A percentile compares a stretch with the other conserved stretches of the same genome.
phyloP scores from a whole-genome alignment of 2,329 filamentous ascomycete species.

The Hawksworthiomyces lignivorus region DNA sequence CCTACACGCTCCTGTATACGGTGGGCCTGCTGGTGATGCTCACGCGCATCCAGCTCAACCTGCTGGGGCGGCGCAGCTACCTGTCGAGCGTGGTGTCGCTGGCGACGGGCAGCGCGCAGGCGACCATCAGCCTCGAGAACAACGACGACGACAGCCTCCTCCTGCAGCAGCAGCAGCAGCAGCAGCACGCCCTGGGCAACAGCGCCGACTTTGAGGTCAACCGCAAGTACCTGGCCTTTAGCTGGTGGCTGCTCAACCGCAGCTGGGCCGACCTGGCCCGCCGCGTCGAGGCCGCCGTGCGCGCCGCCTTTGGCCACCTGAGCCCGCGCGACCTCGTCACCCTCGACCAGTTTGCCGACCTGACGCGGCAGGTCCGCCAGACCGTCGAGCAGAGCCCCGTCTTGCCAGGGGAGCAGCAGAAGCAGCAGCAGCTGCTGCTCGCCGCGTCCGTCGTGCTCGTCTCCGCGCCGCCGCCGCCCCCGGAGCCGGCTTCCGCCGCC shows the following conservation, averaged over 20 bases:
- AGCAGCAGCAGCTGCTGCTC: no score
- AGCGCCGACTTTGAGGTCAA: conserved; percentile 81
- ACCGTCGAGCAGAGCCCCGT: conserved; percentile 56
- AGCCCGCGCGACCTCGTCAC: conserved; percentile 85
- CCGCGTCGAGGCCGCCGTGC: conserved; percentile 77
- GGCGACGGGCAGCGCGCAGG: conserved; percentile 64
- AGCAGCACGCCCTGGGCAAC: conserved; percentile 75
- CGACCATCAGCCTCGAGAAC: conserved; percentile 84
- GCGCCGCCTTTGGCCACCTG: conserved; percentile 79
- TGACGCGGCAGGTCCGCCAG: conserved; percentile 77
- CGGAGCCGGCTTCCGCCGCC: conserved; percentile 23
- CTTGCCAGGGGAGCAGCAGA: no score
- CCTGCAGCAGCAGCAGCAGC: conserved; percentile 26
- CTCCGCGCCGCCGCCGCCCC: no score
- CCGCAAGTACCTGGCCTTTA: conserved; percentile 87
- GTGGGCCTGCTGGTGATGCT: conserved; percentile 82
- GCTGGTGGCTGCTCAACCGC: conserved; percentile 93
- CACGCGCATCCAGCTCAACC: conserved; percentile 92
- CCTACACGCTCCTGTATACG: conserved; percentile 88
- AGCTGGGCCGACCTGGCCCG: conserved; percentile 79
- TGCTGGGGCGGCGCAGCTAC: conserved; percentile 90
- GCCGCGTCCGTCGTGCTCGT: no score
- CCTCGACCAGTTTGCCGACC: conserved; percentile 68
- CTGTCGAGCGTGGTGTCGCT: conserved; percentile 90
- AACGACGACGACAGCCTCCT: conserved; percentile 67